Percentiles rank a stretch among this genome's conserved stretches.
Conservation (phyloP, 2,329 filamentous ascomycete species). For the Teratosphaeria zuluensis region DNA sequence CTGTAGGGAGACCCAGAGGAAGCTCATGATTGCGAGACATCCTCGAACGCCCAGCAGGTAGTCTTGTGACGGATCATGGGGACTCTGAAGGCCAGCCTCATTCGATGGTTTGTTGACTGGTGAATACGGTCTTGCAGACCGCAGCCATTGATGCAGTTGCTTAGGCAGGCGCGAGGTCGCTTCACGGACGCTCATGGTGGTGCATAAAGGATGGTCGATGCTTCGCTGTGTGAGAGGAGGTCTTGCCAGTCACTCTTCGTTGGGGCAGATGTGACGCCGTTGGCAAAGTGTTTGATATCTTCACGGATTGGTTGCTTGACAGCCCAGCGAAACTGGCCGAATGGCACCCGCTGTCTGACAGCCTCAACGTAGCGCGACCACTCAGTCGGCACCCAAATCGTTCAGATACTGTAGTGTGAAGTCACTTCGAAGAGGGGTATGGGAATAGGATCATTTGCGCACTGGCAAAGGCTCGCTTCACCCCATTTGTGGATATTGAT, state of each 20-base stretch:
- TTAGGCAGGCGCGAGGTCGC: background rate
- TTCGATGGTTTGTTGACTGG: background rate
- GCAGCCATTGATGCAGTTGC: slow-evolving; percentile 5
- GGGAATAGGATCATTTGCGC: too few relatives aligned
- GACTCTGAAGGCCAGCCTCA: background rate
- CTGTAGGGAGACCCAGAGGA: slow-evolving; percentile 36
- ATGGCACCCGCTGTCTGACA: background rate
- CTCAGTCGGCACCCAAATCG: background rate
- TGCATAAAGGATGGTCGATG: background rate
- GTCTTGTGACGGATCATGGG: slow-evolving; percentile 9
- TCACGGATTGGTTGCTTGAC: background rate
- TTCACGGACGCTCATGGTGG: background rate
- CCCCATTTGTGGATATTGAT: too few relatives aligned
- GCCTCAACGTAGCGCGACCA: background rate
- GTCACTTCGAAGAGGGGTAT: too few relatives aligned
- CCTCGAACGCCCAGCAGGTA: slow-evolving; percentile 35
- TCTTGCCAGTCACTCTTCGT: background rate
- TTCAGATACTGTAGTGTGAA: too few relatives aligned
- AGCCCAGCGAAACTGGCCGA: background rate
- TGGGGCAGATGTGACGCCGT: too few relatives aligned
- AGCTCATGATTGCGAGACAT: slow-evolving; percentile 31
- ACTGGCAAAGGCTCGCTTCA: too few relatives aligned
- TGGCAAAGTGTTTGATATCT: background rate
- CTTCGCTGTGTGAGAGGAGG: background rate
- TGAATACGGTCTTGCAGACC: background rate